These are phyloP conservation scores for Neonectria punicea DNA, from an alignment of 2,329 filamentous ascomycete genomes.

Conservation along the genomic window DNA sequence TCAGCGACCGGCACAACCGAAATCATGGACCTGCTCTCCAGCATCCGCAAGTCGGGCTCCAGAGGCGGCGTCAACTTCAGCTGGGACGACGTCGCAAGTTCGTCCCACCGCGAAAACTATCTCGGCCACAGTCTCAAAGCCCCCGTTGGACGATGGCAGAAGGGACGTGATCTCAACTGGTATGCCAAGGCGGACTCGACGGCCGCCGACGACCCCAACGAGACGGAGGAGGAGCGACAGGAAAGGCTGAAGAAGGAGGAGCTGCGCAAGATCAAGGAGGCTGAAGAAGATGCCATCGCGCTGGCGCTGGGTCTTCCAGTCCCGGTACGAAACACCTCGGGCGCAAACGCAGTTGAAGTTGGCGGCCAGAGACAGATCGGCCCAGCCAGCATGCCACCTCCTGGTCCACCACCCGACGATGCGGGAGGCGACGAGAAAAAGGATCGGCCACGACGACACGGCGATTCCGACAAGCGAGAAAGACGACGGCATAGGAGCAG, in stretches of 20 bases:
- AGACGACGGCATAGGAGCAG: slow-evolving; percentile 50
- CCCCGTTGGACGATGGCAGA: slow-evolving; percentile 91
- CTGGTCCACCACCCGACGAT: slow-evolving; percentile 32
- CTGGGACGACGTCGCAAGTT: slow-evolving; percentile 93
- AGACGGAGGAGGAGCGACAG: slow-evolving; percentile 67
- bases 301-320: slow-evolving; percentile 83
- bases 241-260: slow-evolving; percentile 78
- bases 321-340: slow-evolving; percentile 66
- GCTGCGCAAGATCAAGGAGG: slow-evolving; percentile 84
- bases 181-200: slow-evolving; percentile 66
- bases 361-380: slow-evolving; percentile 52
- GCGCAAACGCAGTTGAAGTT: slow-evolving; percentile 76
- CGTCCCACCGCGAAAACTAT: slow-evolving; percentile 86
- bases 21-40: slow-evolving; percentile 90
- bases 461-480: slow-evolving; percentile 46
- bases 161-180: slow-evolving; percentile 75
- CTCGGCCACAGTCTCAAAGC: slow-evolving; percentile 93
- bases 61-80: slow-evolving; percentile 95
- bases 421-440: slow-evolving; percentile 38
- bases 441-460: slow-evolving; percentile 47
- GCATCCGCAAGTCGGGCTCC: slow-evolving; percentile 89
- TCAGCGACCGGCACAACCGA: neutral
- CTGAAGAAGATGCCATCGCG: slow-evolving; percentile 91
- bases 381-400: slow-evolving; percentile 39
- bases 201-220: slow-evolving; percentile 60